phyloP scores from a whole-genome alignment of 345 rosid species.

The Tarenaya hassleriana region DNA sequence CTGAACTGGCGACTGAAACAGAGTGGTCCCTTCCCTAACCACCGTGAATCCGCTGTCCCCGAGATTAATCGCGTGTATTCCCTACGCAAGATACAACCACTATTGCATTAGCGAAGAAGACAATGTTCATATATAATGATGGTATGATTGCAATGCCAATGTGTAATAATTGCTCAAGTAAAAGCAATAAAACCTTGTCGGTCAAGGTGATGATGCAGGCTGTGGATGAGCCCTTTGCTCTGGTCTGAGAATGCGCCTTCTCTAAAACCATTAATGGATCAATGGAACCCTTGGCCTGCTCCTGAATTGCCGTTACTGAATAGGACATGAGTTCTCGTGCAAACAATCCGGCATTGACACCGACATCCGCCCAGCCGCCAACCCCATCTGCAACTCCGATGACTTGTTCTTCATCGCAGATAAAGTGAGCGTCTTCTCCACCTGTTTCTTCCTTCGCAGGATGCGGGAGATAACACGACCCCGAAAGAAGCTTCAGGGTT shows the following conservation, averaged over 20 bases:
- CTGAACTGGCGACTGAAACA: constrained; percentile 87
- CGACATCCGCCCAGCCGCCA: constrained; percentile 99
- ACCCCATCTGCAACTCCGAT: constrained; percentile 98
- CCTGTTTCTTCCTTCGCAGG: constrained; percentile 91
- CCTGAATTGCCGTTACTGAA: constrained; percentile 66
- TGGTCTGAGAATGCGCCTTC: constrained; percentile 79
- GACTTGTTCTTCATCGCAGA: constrained; percentile 65
- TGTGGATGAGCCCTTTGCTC: constrained; percentile 85
- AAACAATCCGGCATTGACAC: constrained; percentile 69
- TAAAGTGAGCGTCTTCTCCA: constrained; percentile 97
- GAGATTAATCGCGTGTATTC: constrained; percentile 71
- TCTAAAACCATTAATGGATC: constrained; percentile 76
- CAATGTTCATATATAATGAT: neutral
- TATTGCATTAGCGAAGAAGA: neutral
- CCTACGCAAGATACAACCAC: constrained; percentile 31
- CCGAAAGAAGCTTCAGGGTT: constrained; percentile 63
- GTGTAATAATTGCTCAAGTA: neutral
- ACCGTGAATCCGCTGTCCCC: constrained; percentile 98
- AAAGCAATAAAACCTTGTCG: constrained; percentile 42
- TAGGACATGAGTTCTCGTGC: constrained; percentile 84
- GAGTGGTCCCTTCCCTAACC: constrained; percentile 71
- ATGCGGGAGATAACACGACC: constrained; percentile 82
- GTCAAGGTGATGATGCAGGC: constrained; percentile 84
- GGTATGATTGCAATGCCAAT: no score
- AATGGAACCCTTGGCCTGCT: constrained; percentile 56